Conservation (phyloP, 2,329 filamentous ascomycete species). For the Fonsecaea pedrosoi region DNA sequence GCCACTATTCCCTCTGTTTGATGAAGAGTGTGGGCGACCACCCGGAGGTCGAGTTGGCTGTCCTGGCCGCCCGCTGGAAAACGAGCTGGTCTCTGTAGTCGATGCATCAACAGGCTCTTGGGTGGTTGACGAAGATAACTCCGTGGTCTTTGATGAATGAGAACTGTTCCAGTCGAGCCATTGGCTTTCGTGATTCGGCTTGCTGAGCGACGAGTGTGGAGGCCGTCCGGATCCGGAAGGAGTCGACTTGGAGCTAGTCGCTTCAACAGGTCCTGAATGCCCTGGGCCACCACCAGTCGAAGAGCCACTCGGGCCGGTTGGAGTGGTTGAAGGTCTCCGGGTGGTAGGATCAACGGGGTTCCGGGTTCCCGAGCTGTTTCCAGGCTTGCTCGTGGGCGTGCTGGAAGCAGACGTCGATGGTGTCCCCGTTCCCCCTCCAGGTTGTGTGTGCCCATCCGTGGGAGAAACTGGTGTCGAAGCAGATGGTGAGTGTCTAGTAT, state of each 20-base stretch:
- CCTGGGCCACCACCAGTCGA: not conserved
- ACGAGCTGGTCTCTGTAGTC: not conserved
- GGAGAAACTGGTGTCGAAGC: constrained; percentile 11
- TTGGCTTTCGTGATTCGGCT: not conserved
- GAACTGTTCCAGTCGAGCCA: constrained; percentile 1
- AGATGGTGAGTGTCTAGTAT: constrained; percentile 4
- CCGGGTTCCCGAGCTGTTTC: not conserved
- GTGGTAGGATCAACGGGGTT: constrained; percentile 7
- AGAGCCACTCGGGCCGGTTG: not conserved
- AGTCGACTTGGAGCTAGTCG: not conserved
- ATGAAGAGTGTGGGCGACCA: not conserved
- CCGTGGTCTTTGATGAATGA: not conserved
- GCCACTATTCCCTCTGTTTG: not conserved
- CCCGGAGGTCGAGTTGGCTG: not conserved
- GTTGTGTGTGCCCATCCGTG: not conserved
- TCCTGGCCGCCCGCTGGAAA: not conserved
- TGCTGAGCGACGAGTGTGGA: not conserved
- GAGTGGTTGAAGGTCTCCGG: not conserved
- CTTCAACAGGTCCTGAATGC: not conserved
- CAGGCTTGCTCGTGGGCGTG: constrained; percentile 1
- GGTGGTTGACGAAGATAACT: not conserved
- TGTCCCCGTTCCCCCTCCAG: constrained; percentile 7
- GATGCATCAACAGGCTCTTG: not conserved
- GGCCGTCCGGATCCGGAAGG: too few relatives aligned
- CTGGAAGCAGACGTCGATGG: constrained; percentile 8